Evolutionary conservation across 139 green algal genomes (phyloP).

Genomic region (Closterium sp.): DNA sequence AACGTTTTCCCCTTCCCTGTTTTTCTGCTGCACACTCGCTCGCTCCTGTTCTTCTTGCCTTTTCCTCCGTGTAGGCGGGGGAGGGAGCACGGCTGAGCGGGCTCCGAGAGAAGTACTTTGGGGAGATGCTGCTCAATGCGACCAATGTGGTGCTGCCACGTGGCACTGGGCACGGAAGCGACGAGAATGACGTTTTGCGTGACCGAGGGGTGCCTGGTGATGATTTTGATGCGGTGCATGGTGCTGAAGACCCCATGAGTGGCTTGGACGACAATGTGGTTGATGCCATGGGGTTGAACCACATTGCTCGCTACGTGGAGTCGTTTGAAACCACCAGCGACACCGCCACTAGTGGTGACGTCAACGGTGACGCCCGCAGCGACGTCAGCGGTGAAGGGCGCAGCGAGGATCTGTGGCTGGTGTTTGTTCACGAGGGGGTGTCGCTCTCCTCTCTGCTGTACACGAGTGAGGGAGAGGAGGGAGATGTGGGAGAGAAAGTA

Average conservation of each 20-base stretch:
- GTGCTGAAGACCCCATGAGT: too few relatives aligned
- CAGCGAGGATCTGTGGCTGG: background rate
- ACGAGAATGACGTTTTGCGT: background rate
- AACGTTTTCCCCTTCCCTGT: background rate
- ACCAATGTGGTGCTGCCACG: background rate
- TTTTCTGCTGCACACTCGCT: background rate
- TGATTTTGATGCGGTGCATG: too few relatives aligned
- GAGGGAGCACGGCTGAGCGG: background rate
- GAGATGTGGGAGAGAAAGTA: background rate
- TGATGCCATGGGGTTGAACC: background rate
- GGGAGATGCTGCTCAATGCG: background rate
- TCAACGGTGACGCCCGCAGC: too few relatives aligned
- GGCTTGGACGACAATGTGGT: too few relatives aligned
- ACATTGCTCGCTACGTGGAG: background rate
- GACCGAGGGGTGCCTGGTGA: too few relatives aligned
- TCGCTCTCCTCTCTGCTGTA: background rate
- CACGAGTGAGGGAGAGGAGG: background rate
- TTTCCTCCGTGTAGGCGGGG: background rate
- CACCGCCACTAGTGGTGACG: too few relatives aligned
- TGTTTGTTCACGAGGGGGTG: background rate
- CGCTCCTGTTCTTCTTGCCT: background rate
- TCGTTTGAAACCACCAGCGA: background rate
- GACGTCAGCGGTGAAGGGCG: background rate
- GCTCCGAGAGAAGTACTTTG: background rate
- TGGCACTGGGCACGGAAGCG: background rate